These are phyloP conservation scores for Tylopilus rubrobrunneus DNA, from an alignment of 768 basidiomycete species.

Conservation along the genomic window DNA sequence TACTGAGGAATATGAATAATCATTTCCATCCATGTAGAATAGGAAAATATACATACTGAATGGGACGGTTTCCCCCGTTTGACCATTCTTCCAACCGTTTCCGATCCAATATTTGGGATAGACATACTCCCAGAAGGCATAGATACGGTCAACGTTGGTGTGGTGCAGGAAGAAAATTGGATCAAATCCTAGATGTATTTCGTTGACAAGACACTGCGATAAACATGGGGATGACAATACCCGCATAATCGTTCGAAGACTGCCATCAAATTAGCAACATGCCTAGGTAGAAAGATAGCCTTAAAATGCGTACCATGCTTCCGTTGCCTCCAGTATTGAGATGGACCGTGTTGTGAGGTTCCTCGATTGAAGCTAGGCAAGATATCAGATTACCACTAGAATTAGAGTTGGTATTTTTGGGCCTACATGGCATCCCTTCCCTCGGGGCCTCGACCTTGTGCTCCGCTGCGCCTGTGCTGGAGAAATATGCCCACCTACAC, in stretches of 20 bases:
- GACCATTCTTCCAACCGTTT: slow-evolving; percentile 8
- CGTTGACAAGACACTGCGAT: neutral
- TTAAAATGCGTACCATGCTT: slow-evolving; percentile 6
- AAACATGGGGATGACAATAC: neutral
- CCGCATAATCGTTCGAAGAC: slow-evolving; percentile 13
- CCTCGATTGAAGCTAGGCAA: slow-evolving; percentile 13
- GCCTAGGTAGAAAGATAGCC: neutral
- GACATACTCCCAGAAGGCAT: slow-evolving; percentile 19
- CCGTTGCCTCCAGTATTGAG: slow-evolving; percentile 13
- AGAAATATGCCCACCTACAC: slow-evolving; percentile 18
- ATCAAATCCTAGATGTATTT: slow-evolving; percentile 5
- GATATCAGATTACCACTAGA: neutral
- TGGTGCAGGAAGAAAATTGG: slow-evolving; percentile 18
- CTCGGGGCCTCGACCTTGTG: slow-evolving; percentile 1
- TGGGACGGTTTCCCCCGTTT: neutral
- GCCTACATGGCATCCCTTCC: slow-evolving; percentile 2
- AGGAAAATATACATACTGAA: slow-evolving; percentile 4
- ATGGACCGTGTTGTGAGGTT: slow-evolving; percentile 16
- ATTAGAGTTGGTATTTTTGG: too few relatives aligned
- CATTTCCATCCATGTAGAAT: neutral
- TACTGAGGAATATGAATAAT: neutral
- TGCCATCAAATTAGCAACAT: neutral
- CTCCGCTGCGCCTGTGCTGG: neutral
- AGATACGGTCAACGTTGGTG: slow-evolving; percentile 15
- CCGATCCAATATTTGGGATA: slow-evolving; percentile 15